Conservation (phyloP, 1,139 yeast genomes). For the Candida sojae region DNA sequence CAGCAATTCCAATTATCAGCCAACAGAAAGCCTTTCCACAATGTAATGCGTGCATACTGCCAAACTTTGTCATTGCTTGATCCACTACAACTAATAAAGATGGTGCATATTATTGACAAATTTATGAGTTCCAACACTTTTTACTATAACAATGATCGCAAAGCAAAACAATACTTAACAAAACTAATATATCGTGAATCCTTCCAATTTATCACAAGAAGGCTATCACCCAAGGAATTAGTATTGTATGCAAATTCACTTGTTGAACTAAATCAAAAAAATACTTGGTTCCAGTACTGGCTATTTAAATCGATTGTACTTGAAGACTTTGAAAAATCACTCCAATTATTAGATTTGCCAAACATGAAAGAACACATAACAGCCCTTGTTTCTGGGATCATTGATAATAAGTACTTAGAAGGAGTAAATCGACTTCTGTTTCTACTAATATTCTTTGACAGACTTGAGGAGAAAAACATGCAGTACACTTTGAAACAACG, state of each 20-base stretch:
- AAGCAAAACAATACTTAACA: constrained; percentile 9
- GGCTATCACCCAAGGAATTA: constrained; percentile 7
- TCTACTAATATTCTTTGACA: constrained; percentile 16
- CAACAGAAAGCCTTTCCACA: constrained; percentile 24
- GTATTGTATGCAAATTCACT: constrained; percentile 17
- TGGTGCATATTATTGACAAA: constrained; percentile 18
- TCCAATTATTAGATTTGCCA: constrained; percentile 21
- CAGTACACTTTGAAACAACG: constrained; percentile 18
- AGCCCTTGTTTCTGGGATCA: constrained; percentile 28
- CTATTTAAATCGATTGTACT: constrained; percentile 27
- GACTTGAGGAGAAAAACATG: constrained; percentile 20
- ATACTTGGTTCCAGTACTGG: constrained; percentile 20
- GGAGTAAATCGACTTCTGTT: constrained; percentile 19
- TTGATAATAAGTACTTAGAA: constrained; percentile 18
- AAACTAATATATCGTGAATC: constrained; percentile 17
- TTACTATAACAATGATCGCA: constrained; percentile 6
- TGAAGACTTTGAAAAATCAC: constrained; percentile 25
- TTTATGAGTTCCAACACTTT: constrained; percentile 17
- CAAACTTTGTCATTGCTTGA: constrained; percentile 31
- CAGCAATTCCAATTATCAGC: constrained; percentile 6
- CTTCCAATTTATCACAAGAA: constrained; percentile 21
- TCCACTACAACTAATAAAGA: constrained; percentile 16
- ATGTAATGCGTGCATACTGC: constrained; percentile 27
- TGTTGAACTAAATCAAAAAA: constrained; percentile 16
- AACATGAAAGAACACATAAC: constrained; percentile 20